Base-by-base conservation (phyloP, 257 asterid genomes). In the Solanum chaucha region DNA sequence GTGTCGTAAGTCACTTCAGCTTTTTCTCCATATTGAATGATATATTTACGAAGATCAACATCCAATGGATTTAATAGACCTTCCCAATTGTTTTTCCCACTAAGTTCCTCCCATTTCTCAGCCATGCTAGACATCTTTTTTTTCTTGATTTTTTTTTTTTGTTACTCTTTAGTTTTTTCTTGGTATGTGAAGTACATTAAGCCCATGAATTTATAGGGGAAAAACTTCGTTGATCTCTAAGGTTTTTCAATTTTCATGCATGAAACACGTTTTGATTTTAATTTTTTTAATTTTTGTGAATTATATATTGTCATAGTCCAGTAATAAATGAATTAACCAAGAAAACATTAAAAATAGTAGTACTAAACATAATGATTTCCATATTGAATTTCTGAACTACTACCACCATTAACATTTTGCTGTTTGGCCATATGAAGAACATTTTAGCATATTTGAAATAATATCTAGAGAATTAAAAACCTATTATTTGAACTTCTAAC, bases 1-100 rank as follows among this genome's bases (percentile, higher is more conserved):
- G 93, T 89, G 80, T 97, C 99, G 72, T 97, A 97, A 4, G 97
- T 87, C 12, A 95, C 96, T 65, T 97, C 96, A 3, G 97, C 92
- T 90, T 75, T 89, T 71, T 94, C 90, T 1, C 98, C 98, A 46
- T 94, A 97, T 85, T 94, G 95, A 77, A 97, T 92, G 0, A 97
- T 28, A 89, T 93, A 95, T 14, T 85, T 91, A 2, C 98, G 98
- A 32, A 95, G 97, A 67, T 95, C 96, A 17, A 83, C 75, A 83
- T 97, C 98, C 3, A 95, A 86, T 13, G 98, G 98, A 7, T 94
- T 93, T 20, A 95, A 74, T 3, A 95, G 89, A 5, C 94, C 98
- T 17, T 88, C 86, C 98, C 99, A 97, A 7, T 87, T 87, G 40
- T 86, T 89, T 17, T 84, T 19, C 58, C 99, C 98, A 35, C 96